These are phyloP conservation scores for Vachellia collinsii DNA, from an alignment of 306 rosid species.

Conservation along the genomic window DNA sequence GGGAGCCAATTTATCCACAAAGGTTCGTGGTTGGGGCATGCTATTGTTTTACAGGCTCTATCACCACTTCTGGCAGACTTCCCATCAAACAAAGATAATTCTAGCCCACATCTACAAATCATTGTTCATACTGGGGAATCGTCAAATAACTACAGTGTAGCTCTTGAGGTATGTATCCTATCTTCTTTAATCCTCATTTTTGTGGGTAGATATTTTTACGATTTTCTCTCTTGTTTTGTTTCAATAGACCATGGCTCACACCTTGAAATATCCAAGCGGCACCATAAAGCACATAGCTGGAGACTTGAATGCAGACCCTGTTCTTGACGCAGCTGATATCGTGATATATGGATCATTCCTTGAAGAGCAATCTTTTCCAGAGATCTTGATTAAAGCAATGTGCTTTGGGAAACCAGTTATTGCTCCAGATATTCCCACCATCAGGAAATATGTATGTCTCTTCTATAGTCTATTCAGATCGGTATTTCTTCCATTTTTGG, in stretches of 20 bases:
- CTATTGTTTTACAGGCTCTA: constrained; percentile 75
- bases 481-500: constrained; percentile 9
- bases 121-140: constrained; percentile 75
- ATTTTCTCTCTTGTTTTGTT: constrained; percentile 43
- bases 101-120: constrained; percentile 57
- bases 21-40: constrained; percentile 95
- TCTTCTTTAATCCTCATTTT: constrained; percentile 22
- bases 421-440: constrained; percentile 80
- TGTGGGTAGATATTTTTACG: constrained; percentile 35
- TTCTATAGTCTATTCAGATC: constrained; percentile 31
- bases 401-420: constrained; percentile 86
- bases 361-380: constrained; percentile 86
- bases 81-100: constrained; percentile 49
- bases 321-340: constrained; percentile 64
- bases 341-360: constrained; percentile 88
- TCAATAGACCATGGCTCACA: constrained; percentile 67
- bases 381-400: constrained; percentile 84
- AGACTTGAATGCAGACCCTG: constrained; percentile 60
- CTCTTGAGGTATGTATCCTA: constrained; percentile 65
- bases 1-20: constrained; percentile 88
- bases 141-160: constrained; percentile 67
- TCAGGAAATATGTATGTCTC: constrained; percentile 76
- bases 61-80: constrained; percentile 65
- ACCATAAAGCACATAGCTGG: constrained; percentile 71
- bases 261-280: constrained; percentile 79